Evolutionary conservation across 2,329 filamentous ascomycete species (phyloP).

Genomic region (Phialophora chinensis): DNA sequence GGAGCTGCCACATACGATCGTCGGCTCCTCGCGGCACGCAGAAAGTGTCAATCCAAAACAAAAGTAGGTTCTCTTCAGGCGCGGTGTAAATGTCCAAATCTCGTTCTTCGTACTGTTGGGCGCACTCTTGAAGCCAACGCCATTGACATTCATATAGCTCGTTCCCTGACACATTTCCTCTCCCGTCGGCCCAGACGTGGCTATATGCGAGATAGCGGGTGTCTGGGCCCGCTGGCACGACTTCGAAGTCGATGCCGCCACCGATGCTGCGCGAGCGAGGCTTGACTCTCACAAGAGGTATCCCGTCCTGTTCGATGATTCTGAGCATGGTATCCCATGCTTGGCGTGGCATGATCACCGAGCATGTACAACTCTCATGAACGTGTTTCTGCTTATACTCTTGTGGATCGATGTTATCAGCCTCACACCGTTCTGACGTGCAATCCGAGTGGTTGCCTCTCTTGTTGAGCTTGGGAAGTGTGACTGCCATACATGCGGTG

Average conservation of each 20-base stretch:
- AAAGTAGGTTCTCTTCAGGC: neutral
- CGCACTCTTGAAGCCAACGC: neutral
- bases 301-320: slow-evolving; percentile 1
- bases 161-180: neutral
- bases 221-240: neutral
- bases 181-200: neutral
- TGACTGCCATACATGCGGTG: neutral
- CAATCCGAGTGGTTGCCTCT: neutral
- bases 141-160: neutral
- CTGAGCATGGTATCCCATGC: neutral
- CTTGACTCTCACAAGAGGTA: neutral
- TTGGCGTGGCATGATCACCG: neutral
- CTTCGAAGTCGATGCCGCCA: neutral
- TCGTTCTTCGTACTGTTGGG: neutral
- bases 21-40: neutral
- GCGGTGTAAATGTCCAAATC: neutral
- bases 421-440: neutral
- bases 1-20: slow-evolving; percentile 7
- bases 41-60: neutral
- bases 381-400: neutral
- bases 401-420: neutral
- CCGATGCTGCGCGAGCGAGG: neutral
- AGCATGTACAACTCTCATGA: neutral
- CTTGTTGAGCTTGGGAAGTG: neutral
- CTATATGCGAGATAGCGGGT: neutral